Evolutionary conservation across 164 flowering plant genomes (phyloP), one percentile per base, ranked within the genome.

Genomic region (Macadamia integrifolia): DNA sequence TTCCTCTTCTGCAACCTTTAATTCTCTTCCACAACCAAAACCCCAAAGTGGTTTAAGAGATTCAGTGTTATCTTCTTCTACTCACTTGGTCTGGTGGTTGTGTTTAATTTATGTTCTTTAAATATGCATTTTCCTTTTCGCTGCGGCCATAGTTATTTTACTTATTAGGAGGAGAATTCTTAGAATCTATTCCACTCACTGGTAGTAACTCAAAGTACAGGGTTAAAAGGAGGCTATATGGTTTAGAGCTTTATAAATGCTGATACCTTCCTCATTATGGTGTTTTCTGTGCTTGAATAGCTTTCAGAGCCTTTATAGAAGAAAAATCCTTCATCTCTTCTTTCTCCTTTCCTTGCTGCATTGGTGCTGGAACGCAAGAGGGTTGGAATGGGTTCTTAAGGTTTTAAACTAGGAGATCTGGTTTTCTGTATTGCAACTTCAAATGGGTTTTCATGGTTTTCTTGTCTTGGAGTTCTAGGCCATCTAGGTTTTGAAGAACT

Each of bases 261-360:
- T 72, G 81, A 84, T 83, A 77, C 89, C 80, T 82, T 84, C 71
- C 83, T 72, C 80, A 74, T 74, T 60, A 78, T 77, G 81, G 82
- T 65, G 78, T 66, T 78, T 77, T 69, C 74, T 71, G 62, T 75
- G 77, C 40, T 75, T 74, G 74, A 17, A 52, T 59, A 66, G 69
- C 62, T 58, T 64, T 28, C 55, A 57, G 71, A 58, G 72, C 59
- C 50, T 66, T 61, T 50, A 55, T 48, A 61, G n/a, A 71, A 59
- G 28, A 66, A 48, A 71, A 64, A 32, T 66, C 31, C 70, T 53
- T 14, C 57, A 53, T 1, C 57, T 53, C 57, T 14, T 53, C 18
- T 53, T 53, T 14, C 18, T 14, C 57, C 18, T 53, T 72, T 66
- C 52, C 61, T 73, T 71, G 59, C 77, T 75, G 68, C 82, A 80